Base-by-base conservation (phyloP, 345 rosid genomes). In the Citrus maxima region DNA sequence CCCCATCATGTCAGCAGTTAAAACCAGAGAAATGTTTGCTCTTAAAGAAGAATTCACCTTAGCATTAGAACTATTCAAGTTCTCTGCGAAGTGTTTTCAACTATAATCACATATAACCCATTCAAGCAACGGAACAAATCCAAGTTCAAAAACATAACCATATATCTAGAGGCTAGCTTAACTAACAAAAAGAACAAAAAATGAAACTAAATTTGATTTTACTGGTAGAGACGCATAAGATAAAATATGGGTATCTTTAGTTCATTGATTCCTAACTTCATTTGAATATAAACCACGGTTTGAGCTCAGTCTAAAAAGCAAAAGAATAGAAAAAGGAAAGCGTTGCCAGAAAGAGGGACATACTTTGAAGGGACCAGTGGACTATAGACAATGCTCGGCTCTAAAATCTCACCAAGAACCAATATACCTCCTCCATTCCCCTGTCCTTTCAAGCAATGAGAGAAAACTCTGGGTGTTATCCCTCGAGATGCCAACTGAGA, bases 371-470 rank as follows among this genome's bases (percentile, higher is more conserved):
- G 93, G 72, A 94, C 90, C 59, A 94, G 95, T 1, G 98, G 97
- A 80, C 93, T 94, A 77, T 94, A 97, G 75, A 97, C 98, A 30
- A 97, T 91, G 85, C 85, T 88, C 38, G 98, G 99, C 81, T 93
- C 97, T 85, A 94, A 70, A 81, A 94, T 93, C 91, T 93, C 97
- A 71, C 99, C 99, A 70, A 97, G 97, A 78, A 97, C 99, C 89
- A 97, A 86, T 73, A 91, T 88, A 35, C 98, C 99, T 46, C 99
- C 99, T 76, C 99, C 98, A 70, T 78, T 84, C 67, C 90, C 93
- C 79, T 91, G 95, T 71, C 99, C 99, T 81, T 88, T 97, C 84
- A 97, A 84, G 82, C 99, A 97, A 84, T 97, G 99, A 25, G 99
- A 97, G 84, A 97, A 97, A 37, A 88, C 92, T 80, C 87, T 89